Percentiles rank a stretch among this genome's conserved stretches.
These are phyloP conservation scores for Diddensiella caesifluorescens DNA, from an alignment of 805 yeast genomes.

Conservation along the genomic window DNA sequence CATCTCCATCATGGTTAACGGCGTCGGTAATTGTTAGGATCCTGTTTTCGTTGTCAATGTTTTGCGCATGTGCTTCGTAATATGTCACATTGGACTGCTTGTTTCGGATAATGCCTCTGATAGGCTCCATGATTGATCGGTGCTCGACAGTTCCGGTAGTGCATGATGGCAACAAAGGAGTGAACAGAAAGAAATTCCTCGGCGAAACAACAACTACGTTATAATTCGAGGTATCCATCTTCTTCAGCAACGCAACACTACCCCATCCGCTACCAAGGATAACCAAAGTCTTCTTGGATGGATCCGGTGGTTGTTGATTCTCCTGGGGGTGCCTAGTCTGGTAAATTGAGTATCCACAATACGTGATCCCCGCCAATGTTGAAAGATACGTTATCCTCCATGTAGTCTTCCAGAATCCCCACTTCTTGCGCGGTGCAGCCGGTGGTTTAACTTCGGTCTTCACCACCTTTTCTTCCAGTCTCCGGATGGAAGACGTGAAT, in stretches of 20 bases:
- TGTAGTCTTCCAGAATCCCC: constrained; percentile 33
- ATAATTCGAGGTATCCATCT: constrained; percentile 78
- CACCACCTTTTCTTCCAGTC: background rate
- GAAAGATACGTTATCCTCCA: constrained; percentile 51
- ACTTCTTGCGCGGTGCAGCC: constrained; percentile 11
- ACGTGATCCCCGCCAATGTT: constrained; percentile 48
- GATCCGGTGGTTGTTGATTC: constrained; percentile 42
- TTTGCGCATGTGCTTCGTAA: constrained; percentile 86
- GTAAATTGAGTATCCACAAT: constrained; percentile 50
- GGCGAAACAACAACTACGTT: constrained; percentile 90
- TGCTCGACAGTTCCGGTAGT: constrained; percentile 89
- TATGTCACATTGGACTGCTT: constrained; percentile 72
- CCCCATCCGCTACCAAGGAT: constrained; percentile 88
- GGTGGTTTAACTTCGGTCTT: background rate
- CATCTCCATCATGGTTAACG: constrained; percentile 34
- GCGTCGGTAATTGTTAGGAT: constrained; percentile 49
- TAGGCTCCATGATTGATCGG: constrained; percentile 92
- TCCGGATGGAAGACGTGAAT: background rate
- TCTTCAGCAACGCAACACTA: constrained; percentile 74
- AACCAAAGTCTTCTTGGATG: constrained; percentile 67
- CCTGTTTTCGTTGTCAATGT: constrained; percentile 68
- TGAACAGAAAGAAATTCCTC: constrained; percentile 89
- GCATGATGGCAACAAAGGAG: constrained; percentile 92
- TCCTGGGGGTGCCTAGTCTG: constrained; percentile 33
- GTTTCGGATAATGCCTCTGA: constrained; percentile 75